Conservation (phyloP, 2,329 filamentous ascomycete species). For the Fusarium verticillioides region DNA sequence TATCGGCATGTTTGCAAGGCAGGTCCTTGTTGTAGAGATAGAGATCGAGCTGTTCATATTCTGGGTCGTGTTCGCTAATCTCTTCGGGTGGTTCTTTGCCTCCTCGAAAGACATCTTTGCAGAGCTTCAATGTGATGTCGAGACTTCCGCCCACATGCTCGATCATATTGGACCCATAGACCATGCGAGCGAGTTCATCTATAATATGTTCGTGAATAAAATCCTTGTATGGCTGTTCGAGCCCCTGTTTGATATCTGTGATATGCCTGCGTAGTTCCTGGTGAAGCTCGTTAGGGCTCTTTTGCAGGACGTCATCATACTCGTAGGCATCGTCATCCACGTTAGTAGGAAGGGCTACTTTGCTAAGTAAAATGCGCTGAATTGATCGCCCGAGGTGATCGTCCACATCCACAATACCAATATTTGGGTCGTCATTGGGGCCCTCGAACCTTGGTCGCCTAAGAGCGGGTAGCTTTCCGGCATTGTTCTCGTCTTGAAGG, state of each 20-base stretch:
- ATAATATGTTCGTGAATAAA: neutral
- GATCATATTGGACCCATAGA: constrained; percentile 24
- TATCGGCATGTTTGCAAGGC: neutral
- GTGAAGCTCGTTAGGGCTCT: neutral
- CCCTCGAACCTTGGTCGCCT: neutral
- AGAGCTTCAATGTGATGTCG: neutral
- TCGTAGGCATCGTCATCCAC: neutral
- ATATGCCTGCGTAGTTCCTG: neutral
- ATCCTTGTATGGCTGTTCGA: neutral
- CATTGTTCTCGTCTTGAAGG: neutral
- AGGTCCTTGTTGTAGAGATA: neutral
- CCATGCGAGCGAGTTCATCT: neutral
- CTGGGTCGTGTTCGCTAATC: neutral
- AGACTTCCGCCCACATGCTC: neutral
- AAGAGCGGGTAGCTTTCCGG: no score
- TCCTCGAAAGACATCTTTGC: neutral
- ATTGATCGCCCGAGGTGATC: neutral
- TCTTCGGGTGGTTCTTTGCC: neutral
- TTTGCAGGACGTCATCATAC: neutral
- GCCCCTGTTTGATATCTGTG: neutral
- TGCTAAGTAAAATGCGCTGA: neutral
- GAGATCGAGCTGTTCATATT: neutral
- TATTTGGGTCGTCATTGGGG: neutral
- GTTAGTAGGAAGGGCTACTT: neutral
- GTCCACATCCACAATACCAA: neutral